Percentiles rank a stretch among this genome's conserved stretches.
Conservation (phyloP, 345 rosid species). For the Aquilaria malaccensis region DNA sequence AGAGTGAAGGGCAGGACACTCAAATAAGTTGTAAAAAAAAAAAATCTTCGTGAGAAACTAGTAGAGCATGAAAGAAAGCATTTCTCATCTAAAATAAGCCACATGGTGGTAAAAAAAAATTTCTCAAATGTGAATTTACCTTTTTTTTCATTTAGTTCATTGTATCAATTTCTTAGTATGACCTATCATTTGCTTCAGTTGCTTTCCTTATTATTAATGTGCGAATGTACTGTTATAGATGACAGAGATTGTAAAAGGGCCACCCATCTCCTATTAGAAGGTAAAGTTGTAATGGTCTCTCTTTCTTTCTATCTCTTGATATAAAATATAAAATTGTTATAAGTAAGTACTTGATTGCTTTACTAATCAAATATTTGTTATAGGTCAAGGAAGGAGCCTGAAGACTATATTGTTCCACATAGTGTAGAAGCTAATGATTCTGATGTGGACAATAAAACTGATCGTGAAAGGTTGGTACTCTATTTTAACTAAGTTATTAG, state of each 20-base stretch:
- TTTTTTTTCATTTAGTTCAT: too few species aligned
- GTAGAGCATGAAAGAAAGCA: constrained; percentile 89
- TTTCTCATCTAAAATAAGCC: constrained; percentile 82
- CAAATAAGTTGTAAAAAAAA: constrained; percentile 70
- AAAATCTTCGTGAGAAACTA: constrained; percentile 70
- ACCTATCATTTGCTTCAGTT: too few species aligned
- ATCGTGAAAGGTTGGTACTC: constrained; percentile 46
- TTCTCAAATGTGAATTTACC: not conserved
- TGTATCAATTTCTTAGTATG: too few species aligned
- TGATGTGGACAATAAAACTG: constrained; percentile 68
- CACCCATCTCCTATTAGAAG: constrained; percentile 74
- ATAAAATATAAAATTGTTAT: not conserved
- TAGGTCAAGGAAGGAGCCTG: constrained; percentile 75
- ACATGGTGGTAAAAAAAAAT: constrained; percentile 32
- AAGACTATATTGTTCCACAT: constrained; percentile 76
- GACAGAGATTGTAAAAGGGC: constrained; percentile 84
- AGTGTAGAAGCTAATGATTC: constrained; percentile 96
- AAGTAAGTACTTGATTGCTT: constrained; percentile 1
- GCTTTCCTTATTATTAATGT: not conserved
- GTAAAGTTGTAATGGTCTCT: constrained; percentile 17
- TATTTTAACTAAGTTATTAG: too few species aligned
- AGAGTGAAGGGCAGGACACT: constrained; percentile 92
- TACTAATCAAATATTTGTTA: constrained; percentile 17
- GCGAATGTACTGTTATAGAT: constrained; percentile 34
- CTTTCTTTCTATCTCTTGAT: not conserved